These are phyloP conservation scores for Lecanoromycetidae sp. DNA, from an alignment of 2,329 filamentous ascomycete genomes.

Conservation along the genomic window DNA sequence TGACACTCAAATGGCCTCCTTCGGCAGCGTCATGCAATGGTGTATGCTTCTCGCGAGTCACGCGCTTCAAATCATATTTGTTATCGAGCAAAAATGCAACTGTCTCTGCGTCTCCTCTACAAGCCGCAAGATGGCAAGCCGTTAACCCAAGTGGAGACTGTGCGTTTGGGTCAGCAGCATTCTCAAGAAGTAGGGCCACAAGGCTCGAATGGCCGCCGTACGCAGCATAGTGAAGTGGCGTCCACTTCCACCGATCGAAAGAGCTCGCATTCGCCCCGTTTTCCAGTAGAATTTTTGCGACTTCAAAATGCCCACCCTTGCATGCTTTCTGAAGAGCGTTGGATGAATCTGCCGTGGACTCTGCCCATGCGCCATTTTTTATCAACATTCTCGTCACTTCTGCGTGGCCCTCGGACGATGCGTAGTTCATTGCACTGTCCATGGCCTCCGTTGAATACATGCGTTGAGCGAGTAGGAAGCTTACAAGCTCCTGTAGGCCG, in stretches of 20 bases:
- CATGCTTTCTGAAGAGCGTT: conserved; percentile 5
- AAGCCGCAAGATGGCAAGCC: conserved; percentile 2
- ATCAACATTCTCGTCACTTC: neutral
- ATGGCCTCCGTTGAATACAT: neutral
- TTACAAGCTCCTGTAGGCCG: neutral
- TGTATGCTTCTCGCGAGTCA: neutral
- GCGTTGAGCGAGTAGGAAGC: neutral
- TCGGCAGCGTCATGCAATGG: neutral
- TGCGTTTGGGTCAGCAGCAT: neutral
- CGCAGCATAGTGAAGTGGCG: conserved; percentile 2
- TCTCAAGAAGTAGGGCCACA: neutral
- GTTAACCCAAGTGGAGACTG: conserved; percentile 2
- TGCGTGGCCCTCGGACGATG: neutral
- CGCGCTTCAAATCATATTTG: neutral
- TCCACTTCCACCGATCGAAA: neutral
- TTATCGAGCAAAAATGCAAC: neutral
- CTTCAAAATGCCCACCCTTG: neutral
- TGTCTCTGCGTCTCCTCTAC: neutral
- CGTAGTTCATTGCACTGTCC: neutral
- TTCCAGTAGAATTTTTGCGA: neutral
- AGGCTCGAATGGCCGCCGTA: neutral
- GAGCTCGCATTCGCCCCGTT: neutral
- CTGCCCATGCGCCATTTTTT: neutral
- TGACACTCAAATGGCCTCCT: neutral
- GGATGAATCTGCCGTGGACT: neutral